Evolutionary conservation across 108 stramenopile genomes (phyloP), one percentile per base, ranked within the genome.

Genomic region (Conticribra guillardii): DNA sequence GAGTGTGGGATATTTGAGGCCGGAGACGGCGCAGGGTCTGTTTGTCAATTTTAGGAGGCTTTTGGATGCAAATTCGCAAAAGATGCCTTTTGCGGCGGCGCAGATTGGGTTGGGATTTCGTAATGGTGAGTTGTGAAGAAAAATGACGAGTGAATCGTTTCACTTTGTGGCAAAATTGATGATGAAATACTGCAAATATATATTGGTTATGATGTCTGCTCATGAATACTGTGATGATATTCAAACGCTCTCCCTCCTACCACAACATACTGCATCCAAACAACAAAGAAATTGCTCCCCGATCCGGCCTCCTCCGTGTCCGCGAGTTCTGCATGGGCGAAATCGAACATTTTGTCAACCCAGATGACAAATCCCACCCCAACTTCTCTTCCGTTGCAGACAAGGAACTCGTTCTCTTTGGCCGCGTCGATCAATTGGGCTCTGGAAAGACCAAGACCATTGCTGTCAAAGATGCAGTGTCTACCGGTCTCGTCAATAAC

Each of bases 331-430:
- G 95, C 86, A 98, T 98, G 97, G 98, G 91, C 33, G 96, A 99
- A 81, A 99, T 99, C 64, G 99, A 99, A 73, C 99, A 99, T 76
- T 99, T 99, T 83, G 97, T 99, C 56, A 90, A 99, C 69, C 99
- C 99, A 2, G 86, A 89, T 44, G 93, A 99, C 71, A 99, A 99
- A 87, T 79, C 85, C 34, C 98, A 99, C 76, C 95, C 96, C 55
- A 96, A 86, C 55, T 99, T 99, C 69, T 45, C 85, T 19, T 56
- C 79, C 22, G 89, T 99, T n/a, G 85, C 88, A 0, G 78, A 83
- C 68, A 95, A 96, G 80, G 83, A 79, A 55, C 76, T 99, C 24
- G 92, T 87, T 28, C 85, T 97, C 41, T 98, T 98, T 74, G 92
- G 91, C 30, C 74, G 89, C 17, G 98, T 98, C 44, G 98, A 97